phyloP scores from a whole-genome alignment of 805 yeast genomes.

The Lachancea cidri region DNA sequence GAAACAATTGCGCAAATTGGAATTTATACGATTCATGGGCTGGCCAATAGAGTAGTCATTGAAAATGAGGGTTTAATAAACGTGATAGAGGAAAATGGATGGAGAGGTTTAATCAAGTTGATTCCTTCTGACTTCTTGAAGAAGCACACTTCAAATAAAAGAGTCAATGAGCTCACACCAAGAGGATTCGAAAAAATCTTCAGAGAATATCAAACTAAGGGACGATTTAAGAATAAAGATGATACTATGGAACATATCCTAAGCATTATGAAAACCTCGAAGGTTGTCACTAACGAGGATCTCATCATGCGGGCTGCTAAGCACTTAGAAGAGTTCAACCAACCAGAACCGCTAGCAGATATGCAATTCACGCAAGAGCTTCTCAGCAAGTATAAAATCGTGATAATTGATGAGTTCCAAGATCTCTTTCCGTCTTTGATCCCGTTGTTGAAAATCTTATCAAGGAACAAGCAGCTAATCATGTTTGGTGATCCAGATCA shows the following conservation, averaged over 20 bases:
- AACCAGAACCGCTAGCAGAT: background rate
- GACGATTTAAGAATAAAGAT: slow-evolving; percentile 5
- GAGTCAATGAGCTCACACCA: slow-evolving; percentile 9
- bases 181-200: slow-evolving; percentile 18
- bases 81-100: slow-evolving; percentile 51
- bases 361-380: slow-evolving; percentile 12
- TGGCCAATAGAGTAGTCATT: slow-evolving; percentile 47
- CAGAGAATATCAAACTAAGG: slow-evolving; percentile 13
- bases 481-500: slow-evolving; percentile 72
- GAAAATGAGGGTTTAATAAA: slow-evolving; percentile 35
- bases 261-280: slow-evolving; percentile 32
- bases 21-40: slow-evolving; percentile 59
- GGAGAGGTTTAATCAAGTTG: slow-evolving; percentile 41
- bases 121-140: slow-evolving; percentile 24
- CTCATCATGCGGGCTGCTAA: slow-evolving; percentile 21
- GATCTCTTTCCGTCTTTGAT: slow-evolving; percentile 54
- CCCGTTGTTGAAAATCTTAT: slow-evolving; percentile 39
- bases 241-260: slow-evolving; percentile 20
- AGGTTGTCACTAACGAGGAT: slow-evolving; percentile 31
- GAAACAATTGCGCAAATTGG: slow-evolving; percentile 30
- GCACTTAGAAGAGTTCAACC: slow-evolving; percentile 8
- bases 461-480: slow-evolving; percentile 46
- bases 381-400: slow-evolving; percentile 31
- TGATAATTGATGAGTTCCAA: slow-evolving; percentile 70
- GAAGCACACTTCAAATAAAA: slow-evolving; percentile 6